Base-by-base conservation (phyloP, 1,284 basidiomycete species). In the Marasmius tenuissimus region DNA sequence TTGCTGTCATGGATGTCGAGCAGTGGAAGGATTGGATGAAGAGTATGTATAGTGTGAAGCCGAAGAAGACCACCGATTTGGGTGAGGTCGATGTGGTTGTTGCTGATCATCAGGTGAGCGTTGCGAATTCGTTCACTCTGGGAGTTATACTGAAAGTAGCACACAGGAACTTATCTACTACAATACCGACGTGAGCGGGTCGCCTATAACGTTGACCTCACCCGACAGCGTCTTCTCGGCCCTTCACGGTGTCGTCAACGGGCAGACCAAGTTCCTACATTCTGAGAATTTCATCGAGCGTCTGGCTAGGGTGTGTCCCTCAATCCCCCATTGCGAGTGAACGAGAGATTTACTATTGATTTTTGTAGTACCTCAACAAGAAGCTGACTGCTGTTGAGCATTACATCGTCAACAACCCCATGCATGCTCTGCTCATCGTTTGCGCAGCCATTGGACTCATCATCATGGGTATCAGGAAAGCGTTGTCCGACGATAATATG, bases 21-120 rank as follows among this genome's bases (percentile, higher is more conserved):
- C 83, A 81, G 71, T 96, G 94, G 94, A 80, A 75, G 18, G 87
- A 84, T 59, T 97, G 94, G 94, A 77, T 96, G 75, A 93, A 91
- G 80, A 88, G 86, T 66, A 94, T 93, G 85, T 97, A 96, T 73
- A 88, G 88, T 1, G 76, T 93, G 63, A 76, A 77, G 60, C 71
- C 68, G 20, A 71, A 68, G 52, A 69, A 69, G 0, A 67, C 61
- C 10, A 65, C 66, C 18, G 70, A 75, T 45, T 50, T 77, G 59
- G 78, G 81, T 12, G 77, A 85, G 58, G 85, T 89, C 0, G 73
- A 74, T 5, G 81, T 94, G 11, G 81, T 96, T 16, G 82, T 97
- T 57, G 83, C 91, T 0, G 91, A 97, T 74, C 93, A 96, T 62
- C 76, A 83, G 67, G 94, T 94, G 66, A 63, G 88, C 3, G 34